These are phyloP conservation scores for Wallacemonas rigidus DNA, from an alignment of 208 protist species.

Conservation along the genomic window DNA sequence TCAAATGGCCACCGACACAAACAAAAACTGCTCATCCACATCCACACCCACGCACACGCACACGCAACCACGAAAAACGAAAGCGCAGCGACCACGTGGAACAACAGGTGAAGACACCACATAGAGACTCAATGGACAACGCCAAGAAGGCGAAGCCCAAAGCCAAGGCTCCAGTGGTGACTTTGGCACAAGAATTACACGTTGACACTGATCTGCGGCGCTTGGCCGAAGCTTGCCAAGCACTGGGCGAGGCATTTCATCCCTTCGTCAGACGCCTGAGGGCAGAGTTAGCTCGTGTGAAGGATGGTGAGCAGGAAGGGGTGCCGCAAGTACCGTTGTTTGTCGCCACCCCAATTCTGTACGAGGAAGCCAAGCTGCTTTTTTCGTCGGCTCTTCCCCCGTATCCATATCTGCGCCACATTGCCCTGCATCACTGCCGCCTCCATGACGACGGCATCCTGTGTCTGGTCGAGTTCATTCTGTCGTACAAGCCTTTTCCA, in stretches of 20 bases:
- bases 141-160: constrained; percentile 22
- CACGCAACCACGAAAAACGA: background rate
- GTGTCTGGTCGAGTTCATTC: constrained; percentile 73
- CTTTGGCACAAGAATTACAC: constrained; percentile 66
- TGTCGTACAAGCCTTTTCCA: constrained; percentile 61
- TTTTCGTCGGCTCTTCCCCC: constrained; percentile 57
- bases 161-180: constrained; percentile 35
- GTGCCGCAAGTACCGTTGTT: constrained; percentile 80
- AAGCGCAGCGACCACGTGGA: too few relatives aligned
- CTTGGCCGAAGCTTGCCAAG: constrained; percentile 53
- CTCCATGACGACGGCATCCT: constrained; percentile 86
- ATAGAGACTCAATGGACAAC: background rate
- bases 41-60: background rate
- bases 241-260: constrained; percentile 49
- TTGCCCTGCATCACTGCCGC: constrained; percentile 71
- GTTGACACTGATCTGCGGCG: constrained; percentile 76
- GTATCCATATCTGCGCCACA: constrained; percentile 77
- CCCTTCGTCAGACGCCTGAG: constrained; percentile 78
- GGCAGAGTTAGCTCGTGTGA: constrained; percentile 66
- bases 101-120: too few relatives aligned
- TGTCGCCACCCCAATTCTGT: constrained; percentile 50
- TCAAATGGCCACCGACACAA: too few relatives aligned
- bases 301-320: constrained; percentile 76
- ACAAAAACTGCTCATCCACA: too few relatives aligned
- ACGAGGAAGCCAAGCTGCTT: constrained; percentile 46